A percentile compares a stretch with the other conserved stretches of the same genome.
Conservation (phyloP, 352 stramenopile genomes). For the Phytophthora megakarya region DNA sequence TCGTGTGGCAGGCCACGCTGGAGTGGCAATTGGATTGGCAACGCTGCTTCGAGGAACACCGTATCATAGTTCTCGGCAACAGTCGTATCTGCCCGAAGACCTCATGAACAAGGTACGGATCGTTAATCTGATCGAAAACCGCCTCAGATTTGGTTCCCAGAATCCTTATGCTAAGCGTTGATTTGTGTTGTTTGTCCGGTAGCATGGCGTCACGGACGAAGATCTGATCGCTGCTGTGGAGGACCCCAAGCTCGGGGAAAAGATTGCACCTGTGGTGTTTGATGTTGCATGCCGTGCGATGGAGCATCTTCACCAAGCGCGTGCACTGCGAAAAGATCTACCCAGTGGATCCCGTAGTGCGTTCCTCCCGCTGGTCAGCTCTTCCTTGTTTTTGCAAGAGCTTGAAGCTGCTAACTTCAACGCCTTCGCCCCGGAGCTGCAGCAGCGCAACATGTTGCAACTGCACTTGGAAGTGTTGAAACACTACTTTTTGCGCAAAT, state of each 20-base stretch:
- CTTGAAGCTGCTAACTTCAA: constrained; percentile 84
- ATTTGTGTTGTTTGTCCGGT: constrained; percentile 21
- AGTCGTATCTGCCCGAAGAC: constrained; percentile 85
- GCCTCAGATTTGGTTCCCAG: constrained; percentile 18
- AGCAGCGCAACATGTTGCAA: constrained; percentile 56
- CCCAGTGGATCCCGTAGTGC: constrained; percentile 56
- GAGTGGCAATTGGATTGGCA: constrained; percentile 83
- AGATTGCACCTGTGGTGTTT: constrained; percentile 86
- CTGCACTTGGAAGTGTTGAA: constrained; percentile 80
- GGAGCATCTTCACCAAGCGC: constrained; percentile 80
- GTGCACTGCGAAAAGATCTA: constrained; percentile 58
- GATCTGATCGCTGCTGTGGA: constrained; percentile 65
- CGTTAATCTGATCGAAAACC: constrained; percentile 1
- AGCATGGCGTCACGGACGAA: constrained; percentile 59
- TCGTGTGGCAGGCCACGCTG: constrained; percentile 82
- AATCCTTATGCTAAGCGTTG: constrained; percentile 32
- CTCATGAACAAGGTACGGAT: constrained; percentile 70
- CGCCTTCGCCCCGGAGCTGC: constrained; percentile 63
- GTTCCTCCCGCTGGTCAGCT: constrained; percentile 76
- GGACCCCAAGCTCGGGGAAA: constrained; percentile 61
- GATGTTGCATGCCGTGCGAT: constrained; percentile 86
- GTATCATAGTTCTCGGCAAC: constrained; percentile 66
- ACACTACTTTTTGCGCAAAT: constrained; percentile 79
- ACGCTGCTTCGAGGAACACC: constrained; percentile 82
- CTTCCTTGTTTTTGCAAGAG: constrained; percentile 62